A percentile compares a stretch with the other conserved stretches of the same genome.
These are phyloP conservation scores for Coemansia reversa DNA, from an alignment of 192 early-diverging fungal genomes.

Conservation along the genomic window DNA sequence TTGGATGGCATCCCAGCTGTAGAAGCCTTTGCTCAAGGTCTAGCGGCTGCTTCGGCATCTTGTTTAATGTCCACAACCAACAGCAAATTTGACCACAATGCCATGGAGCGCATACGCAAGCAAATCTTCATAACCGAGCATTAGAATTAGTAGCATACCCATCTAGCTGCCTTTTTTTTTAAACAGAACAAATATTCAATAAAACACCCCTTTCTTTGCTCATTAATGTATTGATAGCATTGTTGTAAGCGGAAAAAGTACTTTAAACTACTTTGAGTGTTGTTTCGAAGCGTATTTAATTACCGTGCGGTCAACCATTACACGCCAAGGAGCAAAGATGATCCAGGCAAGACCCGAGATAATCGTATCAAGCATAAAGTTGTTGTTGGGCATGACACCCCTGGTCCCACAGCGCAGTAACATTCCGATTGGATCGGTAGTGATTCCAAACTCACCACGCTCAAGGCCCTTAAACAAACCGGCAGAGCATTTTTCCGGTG, in stretches of 20 bases:
- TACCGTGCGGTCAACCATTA: slow-evolving; percentile 37
- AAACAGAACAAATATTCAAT: not conserved
- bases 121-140: slow-evolving; percentile 11
- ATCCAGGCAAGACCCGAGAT: slow-evolving; percentile 34
- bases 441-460: slow-evolving; percentile 47
- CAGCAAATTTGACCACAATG: slow-evolving; percentile 25
- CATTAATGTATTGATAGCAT: not conserved
- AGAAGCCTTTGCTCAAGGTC: slow-evolving; percentile 45
- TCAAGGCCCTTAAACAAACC: slow-evolving; percentile 39
- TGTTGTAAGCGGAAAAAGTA: not conserved
- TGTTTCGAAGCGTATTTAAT: slow-evolving; percentile 8
- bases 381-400: slow-evolving; percentile 50
- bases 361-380: slow-evolving; percentile 39
- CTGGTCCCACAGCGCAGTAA: slow-evolving; percentile 40
- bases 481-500: slow-evolving; percentile 58
- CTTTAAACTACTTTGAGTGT: slow-evolving; percentile 1
- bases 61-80: slow-evolving; percentile 44
- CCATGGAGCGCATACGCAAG: slow-evolving; percentile 23
- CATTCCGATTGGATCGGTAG: slow-evolving; percentile 40
- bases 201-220: no score
- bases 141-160: not conserved
- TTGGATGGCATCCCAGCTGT: slow-evolving; percentile 14
- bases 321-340: slow-evolving; percentile 43
- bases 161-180: no score
- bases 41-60: slow-evolving; percentile 47